A percentile compares a stretch with the other conserved stretches of the same genome.
Evolutionary conservation across 352 stramenopile species (phyloP).

Genomic region (Globisporangium viniferum): DNA sequence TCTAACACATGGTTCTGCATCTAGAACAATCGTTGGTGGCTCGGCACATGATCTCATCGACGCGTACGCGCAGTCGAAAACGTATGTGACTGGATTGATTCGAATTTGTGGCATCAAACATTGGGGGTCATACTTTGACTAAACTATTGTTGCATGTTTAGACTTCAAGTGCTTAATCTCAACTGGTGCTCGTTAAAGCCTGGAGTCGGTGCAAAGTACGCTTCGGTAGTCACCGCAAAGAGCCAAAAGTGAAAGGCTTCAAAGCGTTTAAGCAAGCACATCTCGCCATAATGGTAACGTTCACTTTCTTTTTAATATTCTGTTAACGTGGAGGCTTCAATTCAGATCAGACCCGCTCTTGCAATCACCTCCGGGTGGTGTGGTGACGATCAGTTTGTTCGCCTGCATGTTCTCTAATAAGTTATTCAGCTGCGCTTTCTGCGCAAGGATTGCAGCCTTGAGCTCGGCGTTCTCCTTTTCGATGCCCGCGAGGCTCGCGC

Average conservation of each 20-base stretch:
- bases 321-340: not conserved
- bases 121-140: not conserved
- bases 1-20: not conserved
- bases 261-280: not conserved
- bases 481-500: not conserved
- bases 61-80: conserved; percentile 24
- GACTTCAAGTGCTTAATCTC: conserved; percentile 31
- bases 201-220: conserved; percentile 20
- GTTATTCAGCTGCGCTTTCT: conserved; percentile 16
- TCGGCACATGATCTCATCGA: conserved; percentile 23
- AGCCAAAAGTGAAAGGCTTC: not conserved
- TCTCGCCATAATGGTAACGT: not conserved
- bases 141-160: conserved; percentile 7
- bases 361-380: not conserved
- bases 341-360: not conserved
- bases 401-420: conserved; percentile 12
- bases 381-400: conserved; percentile 3
- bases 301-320: not conserved
- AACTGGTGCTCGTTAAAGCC: conserved; percentile 29
- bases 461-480: conserved; percentile 15
- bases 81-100: conserved; percentile 21
- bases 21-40: conserved; percentile 23
- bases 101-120: not conserved
- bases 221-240: conserved; percentile 1
- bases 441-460: conserved; percentile 14